Conservation (phyloP, 345 rosid species). For the Gossypium raimondii region DNA sequence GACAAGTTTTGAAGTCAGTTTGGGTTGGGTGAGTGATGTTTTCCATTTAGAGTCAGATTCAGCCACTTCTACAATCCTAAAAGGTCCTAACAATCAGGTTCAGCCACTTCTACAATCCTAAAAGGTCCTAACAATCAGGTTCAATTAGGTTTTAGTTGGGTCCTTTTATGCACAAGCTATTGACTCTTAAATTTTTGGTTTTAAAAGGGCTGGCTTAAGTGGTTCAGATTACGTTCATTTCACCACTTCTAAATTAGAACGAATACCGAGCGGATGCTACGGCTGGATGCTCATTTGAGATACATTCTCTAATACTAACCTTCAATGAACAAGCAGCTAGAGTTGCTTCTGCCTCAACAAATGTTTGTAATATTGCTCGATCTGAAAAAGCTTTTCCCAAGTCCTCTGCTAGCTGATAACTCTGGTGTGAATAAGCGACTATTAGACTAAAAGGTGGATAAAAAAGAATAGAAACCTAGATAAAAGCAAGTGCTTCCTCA, state of each 20-base stretch:
- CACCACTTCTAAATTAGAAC: background rate
- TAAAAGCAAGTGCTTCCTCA: conserved; percentile 25
- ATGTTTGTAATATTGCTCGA: conserved; percentile 54
- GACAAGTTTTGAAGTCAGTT: background rate
- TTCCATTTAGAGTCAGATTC: background rate
- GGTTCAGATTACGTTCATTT: background rate
- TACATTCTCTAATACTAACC: conserved; percentile 30
- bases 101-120: background rate
- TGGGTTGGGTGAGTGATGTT: background rate
- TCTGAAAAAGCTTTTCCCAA: conserved; percentile 87
- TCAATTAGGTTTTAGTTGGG: too few species aligned
- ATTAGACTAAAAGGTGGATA: conserved; percentile 7
- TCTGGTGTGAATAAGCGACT: conserved; percentile 33
- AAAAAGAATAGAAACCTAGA: background rate
- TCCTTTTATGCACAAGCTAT: background rate
- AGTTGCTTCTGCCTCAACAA: conserved; percentile 55
- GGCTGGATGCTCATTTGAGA: background rate
- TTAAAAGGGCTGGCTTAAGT: background rate
- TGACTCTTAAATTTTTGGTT: background rate
- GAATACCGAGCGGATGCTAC: background rate
- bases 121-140: background rate
- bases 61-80: background rate
- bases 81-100: background rate
- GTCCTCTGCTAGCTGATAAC: conserved; percentile 82
- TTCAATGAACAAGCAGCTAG: conserved; percentile 50